Conservation (phyloP, 805 yeast species). For the Yamadazyma sp. region DNA sequence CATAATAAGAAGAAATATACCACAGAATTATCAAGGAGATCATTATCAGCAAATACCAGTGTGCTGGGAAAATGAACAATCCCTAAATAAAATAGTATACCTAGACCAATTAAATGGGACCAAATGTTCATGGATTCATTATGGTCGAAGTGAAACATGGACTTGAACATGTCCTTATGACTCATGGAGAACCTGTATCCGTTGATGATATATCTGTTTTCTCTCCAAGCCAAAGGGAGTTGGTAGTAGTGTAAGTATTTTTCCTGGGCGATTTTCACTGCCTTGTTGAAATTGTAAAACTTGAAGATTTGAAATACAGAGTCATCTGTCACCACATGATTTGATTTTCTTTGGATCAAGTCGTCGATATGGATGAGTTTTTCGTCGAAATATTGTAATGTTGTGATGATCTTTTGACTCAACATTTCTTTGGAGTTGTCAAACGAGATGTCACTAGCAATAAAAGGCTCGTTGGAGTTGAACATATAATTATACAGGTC, state of each 20-base stretch:
- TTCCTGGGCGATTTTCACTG: conserved; percentile 29
- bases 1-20: conserved; percentile 68
- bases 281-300: conserved; percentile 40
- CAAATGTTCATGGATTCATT: conserved; percentile 92
- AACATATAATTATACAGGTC: conserved; percentile 42
- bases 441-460: conserved; percentile 12
- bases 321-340: conserved; percentile 27
- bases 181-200: conserved; percentile 83
- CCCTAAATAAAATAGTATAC: conserved; percentile 55
- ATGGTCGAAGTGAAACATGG: conserved; percentile 62
- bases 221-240: conserved; percentile 90
- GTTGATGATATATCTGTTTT: conserved; percentile 76
- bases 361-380: conserved; percentile 39
- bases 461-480: conserved; percentile 18
- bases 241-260: conserved; percentile 76
- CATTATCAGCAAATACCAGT: conserved; percentile 41
- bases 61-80: conserved; percentile 65
- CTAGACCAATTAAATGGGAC: conserved; percentile 80
- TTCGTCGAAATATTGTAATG: conserved; percentile 44
- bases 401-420: conserved; percentile 38
- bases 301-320: conserved; percentile 34
- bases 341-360: conserved; percentile 34
- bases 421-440: conserved; percentile 27
- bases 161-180: conserved; percentile 57
- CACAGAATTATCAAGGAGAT: conserved; percentile 48